Evolutionary conservation across 2,329 filamentous ascomycete genomes (phyloP), one percentile per base, ranked within the genome.

Genomic region (Boeremia lycopersici): DNA sequence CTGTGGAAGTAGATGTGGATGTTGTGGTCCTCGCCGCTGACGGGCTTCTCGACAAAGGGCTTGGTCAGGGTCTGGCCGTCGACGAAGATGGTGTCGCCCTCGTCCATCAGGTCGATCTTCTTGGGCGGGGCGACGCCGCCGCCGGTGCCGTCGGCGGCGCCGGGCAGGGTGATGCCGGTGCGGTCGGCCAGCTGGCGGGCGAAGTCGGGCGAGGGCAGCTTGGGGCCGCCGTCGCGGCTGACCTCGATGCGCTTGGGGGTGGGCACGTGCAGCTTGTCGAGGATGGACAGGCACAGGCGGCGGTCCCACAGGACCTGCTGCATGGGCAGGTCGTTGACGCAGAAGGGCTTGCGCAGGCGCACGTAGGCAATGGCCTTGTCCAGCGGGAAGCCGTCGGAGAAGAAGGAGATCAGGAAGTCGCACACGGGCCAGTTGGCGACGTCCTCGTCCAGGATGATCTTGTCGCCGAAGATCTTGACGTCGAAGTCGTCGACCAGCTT

Each of bases 21-120:
- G 73, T 99, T 99, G 78, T 99, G 95, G 69, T 99, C 93, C 76
- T 99, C 95, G 30, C 95, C 95, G 70, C 91, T 97, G n/a, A 92
- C 93, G 0, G 95, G 95, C 74, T 99, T 99, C 73, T 99, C 95
- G 33, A 99, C 95, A 70, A 99, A 99, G 0, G 95, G 95, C 72
- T 99, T 99, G 65, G 84, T 88, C 40, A 99, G 82, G 4, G 87
- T 75, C 35, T 84, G 82, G 10, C 93, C 95, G 71, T 99, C 93
- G 9, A 99, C 93, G 36, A 89, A 86, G 49, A 99, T 82, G 4
- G 89, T 88, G 71, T 99, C 93, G 26, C 90, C 90, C 63, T 96
- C 88, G 59, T 98, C 93, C n/a, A 95, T 82, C 61, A 99, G 81
- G 68, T 95, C 89, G 6, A 99, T 89, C 57, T 85, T 87, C 48